phyloP scores from a whole-genome alignment of 345 rosid species.

The Eucalyptus cladocalyx region DNA sequence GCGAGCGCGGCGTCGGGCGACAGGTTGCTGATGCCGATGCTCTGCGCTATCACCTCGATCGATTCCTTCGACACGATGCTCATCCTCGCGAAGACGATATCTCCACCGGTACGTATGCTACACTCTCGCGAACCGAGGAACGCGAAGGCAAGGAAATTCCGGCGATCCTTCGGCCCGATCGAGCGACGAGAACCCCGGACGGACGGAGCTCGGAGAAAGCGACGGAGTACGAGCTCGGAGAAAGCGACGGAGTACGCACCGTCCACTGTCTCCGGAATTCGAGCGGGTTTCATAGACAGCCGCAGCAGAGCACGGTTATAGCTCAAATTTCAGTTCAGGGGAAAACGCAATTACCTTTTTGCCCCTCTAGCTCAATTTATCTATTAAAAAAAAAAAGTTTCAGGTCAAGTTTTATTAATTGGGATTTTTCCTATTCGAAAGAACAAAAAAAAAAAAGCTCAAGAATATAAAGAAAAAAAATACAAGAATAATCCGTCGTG shows the following conservation, averaged over 20 bases:
- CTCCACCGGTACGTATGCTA: background rate
- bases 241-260: background rate
- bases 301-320: background rate
- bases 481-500: background rate
- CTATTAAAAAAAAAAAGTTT: background rate
- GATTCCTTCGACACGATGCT: slow-evolving; percentile 87
- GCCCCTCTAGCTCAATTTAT: background rate
- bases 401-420: background rate
- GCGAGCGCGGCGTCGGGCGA: slow-evolving; percentile 64
- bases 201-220: background rate
- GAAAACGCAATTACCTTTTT: background rate
- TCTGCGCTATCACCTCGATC: slow-evolving; percentile 81
- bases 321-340: background rate
- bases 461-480: too few species aligned
- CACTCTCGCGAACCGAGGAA: background rate
- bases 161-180: background rate
- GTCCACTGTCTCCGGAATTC: background rate
- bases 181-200: background rate
- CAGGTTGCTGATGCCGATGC: slow-evolving; percentile 63
- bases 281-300: background rate
- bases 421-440: background rate
- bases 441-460: background rate
- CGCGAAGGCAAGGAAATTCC: background rate
- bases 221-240: background rate
- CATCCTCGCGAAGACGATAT: slow-evolving; percentile 16